Evolutionary conservation across 768 basidiomycete species (phyloP).

Genomic region (Trametes villosa): DNA sequence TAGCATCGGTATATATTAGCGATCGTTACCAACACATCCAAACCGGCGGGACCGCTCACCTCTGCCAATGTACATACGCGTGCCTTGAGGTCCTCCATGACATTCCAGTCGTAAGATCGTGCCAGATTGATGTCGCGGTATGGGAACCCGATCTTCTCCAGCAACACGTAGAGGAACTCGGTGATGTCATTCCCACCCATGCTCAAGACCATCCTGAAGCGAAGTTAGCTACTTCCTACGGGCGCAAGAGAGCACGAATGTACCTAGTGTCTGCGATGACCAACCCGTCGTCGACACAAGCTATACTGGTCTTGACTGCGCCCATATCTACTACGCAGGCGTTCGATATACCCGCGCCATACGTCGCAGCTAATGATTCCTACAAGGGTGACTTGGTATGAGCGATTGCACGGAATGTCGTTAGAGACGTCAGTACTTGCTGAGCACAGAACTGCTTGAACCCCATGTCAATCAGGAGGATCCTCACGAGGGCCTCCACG

Average conservation of each 20-base stretch:
- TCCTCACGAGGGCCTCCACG: conserved; percentile 73
- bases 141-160: conserved; percentile 84
- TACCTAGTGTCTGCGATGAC: conserved; percentile 88
- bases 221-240: neutral
- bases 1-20: too few species aligned
- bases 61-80: conserved; percentile 86
- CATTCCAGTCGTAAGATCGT: conserved; percentile 81
- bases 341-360: conserved; percentile 92
- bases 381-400: conserved; percentile 34
- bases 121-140: conserved; percentile 83
- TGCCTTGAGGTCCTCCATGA: conserved; percentile 91
- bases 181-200: conserved; percentile 97
- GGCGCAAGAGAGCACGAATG: conserved; percentile 13
- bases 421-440: conserved; percentile 57
- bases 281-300: conserved; percentile 94
- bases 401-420: neutral
- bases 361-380: conserved; percentile 93
- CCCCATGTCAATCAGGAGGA: conserved; percentile 78
- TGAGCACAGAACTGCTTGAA: conserved; percentile 94
- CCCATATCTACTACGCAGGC: conserved; percentile 98
- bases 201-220: conserved; percentile 70
- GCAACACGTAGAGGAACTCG: conserved; percentile 78
- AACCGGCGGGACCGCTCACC: conserved; percentile 49
- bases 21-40: neutral
- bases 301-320: conserved; percentile 78